Evolutionary conservation across 306 rosid species (phyloP).

Genomic region (Acacia acuminata): DNA sequence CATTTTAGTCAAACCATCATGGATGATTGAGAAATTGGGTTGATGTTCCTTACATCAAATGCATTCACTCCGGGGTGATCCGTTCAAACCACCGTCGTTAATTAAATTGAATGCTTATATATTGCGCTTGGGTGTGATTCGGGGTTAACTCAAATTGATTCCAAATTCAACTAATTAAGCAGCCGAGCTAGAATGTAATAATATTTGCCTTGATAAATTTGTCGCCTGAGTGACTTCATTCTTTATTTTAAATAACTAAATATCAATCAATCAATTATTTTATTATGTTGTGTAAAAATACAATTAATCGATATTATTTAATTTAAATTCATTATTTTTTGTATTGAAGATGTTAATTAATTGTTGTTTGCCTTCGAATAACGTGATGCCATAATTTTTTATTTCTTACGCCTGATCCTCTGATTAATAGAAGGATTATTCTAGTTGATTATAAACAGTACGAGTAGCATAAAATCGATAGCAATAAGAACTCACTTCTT

Average conservation of each 20-base stretch:
- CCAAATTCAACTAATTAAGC: not conserved
- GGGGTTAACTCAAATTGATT: not conserved
- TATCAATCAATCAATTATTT: not conserved
- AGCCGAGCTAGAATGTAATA: not conserved
- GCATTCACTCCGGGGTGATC: not conserved
- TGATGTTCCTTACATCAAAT: not conserved
- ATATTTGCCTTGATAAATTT: not conserved
- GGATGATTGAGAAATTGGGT: not conserved
- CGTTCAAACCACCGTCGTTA: not conserved
- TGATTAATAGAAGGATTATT: not conserved
- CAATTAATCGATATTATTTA: no score
- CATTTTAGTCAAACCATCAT: not conserved
- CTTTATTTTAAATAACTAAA: not conserved
- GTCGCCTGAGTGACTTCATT: not conserved
- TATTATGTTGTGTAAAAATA: no score
- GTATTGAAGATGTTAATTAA: no score
- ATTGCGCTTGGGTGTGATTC: not conserved
- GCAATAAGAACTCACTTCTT: no score
- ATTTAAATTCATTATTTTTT: no score
- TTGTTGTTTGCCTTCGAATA: no score
- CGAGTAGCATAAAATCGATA: no score
- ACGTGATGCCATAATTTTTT: no score
- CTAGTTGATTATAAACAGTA: not conserved
- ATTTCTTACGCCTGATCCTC: not conserved
- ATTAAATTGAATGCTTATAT: not conserved